Evolutionary conservation across 2,329 filamentous ascomycete species (phyloP).

Genomic region (Penicillium sp.): DNA sequence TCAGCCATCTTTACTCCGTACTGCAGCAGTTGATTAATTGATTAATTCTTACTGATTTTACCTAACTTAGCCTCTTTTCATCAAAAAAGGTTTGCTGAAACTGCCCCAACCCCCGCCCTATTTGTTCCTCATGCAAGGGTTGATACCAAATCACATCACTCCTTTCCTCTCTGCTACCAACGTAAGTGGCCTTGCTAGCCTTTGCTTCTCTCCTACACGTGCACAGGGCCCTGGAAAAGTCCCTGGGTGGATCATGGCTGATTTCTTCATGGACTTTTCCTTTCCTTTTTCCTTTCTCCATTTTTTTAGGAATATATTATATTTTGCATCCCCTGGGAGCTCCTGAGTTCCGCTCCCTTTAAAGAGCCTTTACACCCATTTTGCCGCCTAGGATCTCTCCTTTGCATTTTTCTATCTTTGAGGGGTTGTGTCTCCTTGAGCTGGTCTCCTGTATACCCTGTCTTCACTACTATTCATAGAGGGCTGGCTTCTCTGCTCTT

Average conservation of each 20-base stretch:
- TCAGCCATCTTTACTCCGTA: no score
- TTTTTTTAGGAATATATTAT: not conserved
- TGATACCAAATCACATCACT: conserved; percentile 12
- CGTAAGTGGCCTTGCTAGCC: no score
- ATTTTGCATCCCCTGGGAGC: conserved; percentile 3
- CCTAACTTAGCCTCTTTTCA: no score
- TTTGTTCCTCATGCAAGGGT: conserved; percentile 7
- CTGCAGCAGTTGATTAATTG: no score
- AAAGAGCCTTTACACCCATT: conserved; percentile 1
- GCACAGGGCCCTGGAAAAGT: conserved; percentile 23
- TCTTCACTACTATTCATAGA: not conserved
- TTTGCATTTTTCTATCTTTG: conserved; percentile 5
- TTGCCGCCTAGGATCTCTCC: not conserved
- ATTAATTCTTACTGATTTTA: no score
- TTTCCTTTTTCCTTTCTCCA: not conserved
- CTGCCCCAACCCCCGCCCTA: conserved; percentile 5
- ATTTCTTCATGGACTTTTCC: conserved; percentile 4
- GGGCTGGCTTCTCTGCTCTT: conserved; percentile 2
- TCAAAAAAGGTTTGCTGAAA: conserved; percentile 4
- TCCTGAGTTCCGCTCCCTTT: conserved; percentile 6
- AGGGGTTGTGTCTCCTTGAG: not conserved
- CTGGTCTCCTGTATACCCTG: conserved; percentile 1
- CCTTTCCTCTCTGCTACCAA: not conserved
- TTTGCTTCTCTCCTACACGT: conserved; percentile 19
- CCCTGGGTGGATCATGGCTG: conserved; percentile 17